A percentile compares a stretch with the other conserved stretches of the same genome.
These are phyloP conservation scores for Coemansia sp. DNA, from an alignment of 192 early-diverging fungal genomes.

Conservation along the genomic window DNA sequence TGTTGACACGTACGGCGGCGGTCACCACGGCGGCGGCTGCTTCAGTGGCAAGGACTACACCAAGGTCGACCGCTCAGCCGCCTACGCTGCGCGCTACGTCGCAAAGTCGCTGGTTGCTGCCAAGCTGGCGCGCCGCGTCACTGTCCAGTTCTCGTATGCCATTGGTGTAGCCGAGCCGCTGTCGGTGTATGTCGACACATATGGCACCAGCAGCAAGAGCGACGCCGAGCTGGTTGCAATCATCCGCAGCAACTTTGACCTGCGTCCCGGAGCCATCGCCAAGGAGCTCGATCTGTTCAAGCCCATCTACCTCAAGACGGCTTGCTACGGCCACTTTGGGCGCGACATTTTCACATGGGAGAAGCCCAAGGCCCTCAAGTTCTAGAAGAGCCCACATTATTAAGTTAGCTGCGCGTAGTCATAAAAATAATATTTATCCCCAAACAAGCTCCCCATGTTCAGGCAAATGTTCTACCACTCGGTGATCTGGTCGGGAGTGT, in stretches of 20 bases:
- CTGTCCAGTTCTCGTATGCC: constrained; percentile 98
- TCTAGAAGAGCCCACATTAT: constrained; percentile 40
- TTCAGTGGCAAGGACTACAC: constrained; percentile 99
- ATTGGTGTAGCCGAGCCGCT: constrained; percentile 97
- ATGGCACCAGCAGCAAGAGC: constrained; percentile 89
- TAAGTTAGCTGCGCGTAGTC: background rate
- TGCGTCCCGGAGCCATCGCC: constrained; percentile 97
- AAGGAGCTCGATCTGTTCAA: constrained; percentile 97
- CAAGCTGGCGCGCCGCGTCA: constrained; percentile 84
- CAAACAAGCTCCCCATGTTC: too few relatives aligned
- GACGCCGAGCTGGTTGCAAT: constrained; percentile 89
- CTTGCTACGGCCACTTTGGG: constrained; percentile 94
- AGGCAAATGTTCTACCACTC: constrained; percentile 16
- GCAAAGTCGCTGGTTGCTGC: constrained; percentile 96
- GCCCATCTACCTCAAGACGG: constrained; percentile 96
- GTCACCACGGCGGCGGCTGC: constrained; percentile 97
- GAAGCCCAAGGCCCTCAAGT: constrained; percentile 78
- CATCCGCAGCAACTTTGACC: constrained; percentile 98
- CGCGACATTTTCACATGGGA: constrained; percentile 94
- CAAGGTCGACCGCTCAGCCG: constrained; percentile 99
- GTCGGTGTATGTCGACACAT: constrained; percentile 95
- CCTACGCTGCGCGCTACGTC: constrained; percentile 97
- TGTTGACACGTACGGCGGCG: constrained; percentile 84
- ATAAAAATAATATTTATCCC: background rate
- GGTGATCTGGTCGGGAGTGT: constrained; percentile 57